A percentile compares a stretch with the other conserved stretches of the same genome.
Conservation (phyloP, 2,329 filamentous ascomycete genomes). For the Botrytis hyacinthi region DNA sequence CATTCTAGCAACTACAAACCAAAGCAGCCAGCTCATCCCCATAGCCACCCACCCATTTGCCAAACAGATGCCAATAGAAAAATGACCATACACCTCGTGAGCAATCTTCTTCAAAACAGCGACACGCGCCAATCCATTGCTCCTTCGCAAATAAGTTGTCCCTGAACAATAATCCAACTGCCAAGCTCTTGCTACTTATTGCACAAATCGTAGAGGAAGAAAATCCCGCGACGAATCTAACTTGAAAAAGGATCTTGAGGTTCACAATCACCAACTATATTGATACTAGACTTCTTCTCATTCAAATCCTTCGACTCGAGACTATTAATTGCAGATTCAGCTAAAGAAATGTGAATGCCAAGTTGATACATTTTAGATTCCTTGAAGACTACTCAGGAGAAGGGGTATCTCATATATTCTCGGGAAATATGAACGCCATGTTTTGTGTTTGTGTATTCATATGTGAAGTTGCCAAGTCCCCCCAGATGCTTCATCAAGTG, state of each 20-base stretch:
- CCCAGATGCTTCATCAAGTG: not conserved
- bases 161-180: conserved; percentile 72
- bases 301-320: not conserved
- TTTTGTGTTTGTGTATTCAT: not conserved
- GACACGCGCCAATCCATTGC: conserved; percentile 70
- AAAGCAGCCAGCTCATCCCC: conserved; percentile 58
- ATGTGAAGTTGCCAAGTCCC: not conserved
- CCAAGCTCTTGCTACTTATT: conserved; percentile 54
- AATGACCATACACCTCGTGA: conserved; percentile 76
- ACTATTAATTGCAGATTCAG: not conserved
- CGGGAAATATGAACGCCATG: not conserved
- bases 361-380: not conserved
- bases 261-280: not conserved
- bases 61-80: conserved; percentile 72
- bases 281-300: not conserved
- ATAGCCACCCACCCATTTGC: conserved; percentile 65
- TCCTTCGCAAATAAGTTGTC: conserved; percentile 86
- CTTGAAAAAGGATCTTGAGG: not conserved
- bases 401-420: no score
- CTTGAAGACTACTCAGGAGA: no score
- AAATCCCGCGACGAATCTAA: not conserved
- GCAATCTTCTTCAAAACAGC: conserved; percentile 73
- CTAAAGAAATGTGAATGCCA: not conserved
- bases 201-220: not conserved
- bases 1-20: conserved; percentile 72